A percentile compares a stretch with the other conserved stretches of the same genome.
Conservation (phyloP, 495 filamentous ascomycete genomes). For the Eremomyces bilateralis region DNA sequence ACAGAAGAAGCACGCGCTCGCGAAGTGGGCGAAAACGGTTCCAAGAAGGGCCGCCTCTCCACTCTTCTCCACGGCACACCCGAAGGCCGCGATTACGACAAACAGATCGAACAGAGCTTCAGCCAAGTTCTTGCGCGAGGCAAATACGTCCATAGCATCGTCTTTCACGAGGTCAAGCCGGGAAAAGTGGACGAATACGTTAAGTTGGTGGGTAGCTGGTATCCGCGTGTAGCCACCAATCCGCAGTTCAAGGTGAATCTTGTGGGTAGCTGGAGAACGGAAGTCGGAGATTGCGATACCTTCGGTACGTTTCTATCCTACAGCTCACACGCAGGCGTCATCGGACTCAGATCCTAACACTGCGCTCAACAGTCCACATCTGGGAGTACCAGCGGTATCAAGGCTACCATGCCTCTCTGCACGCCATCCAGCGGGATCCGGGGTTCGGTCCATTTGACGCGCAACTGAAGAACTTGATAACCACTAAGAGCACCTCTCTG, state of each 20-base stretch:
- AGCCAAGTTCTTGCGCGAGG: slow-evolving; percentile 82
- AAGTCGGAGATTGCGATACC: slow-evolving; percentile 93
- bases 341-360: too few species aligned
- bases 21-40: slow-evolving; percentile 24
- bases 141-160: slow-evolving; percentile 96
- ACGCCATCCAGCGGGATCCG: slow-evolving; percentile 58
- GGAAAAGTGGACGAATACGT: slow-evolving; percentile 92
- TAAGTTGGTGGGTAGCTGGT: slow-evolving; percentile 76
- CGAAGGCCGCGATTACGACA: slow-evolving; percentile 77
- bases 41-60: slow-evolving; percentile 31
- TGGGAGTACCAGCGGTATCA: slow-evolving; percentile 98
- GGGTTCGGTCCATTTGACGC: slow-evolving; percentile 63
- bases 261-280: slow-evolving; percentile 94
- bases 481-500: slow-evolving; percentile 62
- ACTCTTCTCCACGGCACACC: slow-evolving; percentile 90
- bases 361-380: slow-evolving; percentile 95
- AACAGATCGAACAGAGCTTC: slow-evolving; percentile 87
- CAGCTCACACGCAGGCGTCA: too few species aligned
- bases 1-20: slow-evolving; percentile 20
- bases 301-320: slow-evolving; percentile 42
- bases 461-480: slow-evolving; percentile 62
- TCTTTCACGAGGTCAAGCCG: slow-evolving; percentile 89
- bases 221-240: slow-evolving; percentile 60
- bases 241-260: slow-evolving; percentile 83
- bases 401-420: slow-evolving; percentile 80